Evolutionary conservation across 371 early-diverging fungal species (phyloP), one percentile per base, ranked within the genome.

Genomic region (Mucor velutinosus): DNA sequence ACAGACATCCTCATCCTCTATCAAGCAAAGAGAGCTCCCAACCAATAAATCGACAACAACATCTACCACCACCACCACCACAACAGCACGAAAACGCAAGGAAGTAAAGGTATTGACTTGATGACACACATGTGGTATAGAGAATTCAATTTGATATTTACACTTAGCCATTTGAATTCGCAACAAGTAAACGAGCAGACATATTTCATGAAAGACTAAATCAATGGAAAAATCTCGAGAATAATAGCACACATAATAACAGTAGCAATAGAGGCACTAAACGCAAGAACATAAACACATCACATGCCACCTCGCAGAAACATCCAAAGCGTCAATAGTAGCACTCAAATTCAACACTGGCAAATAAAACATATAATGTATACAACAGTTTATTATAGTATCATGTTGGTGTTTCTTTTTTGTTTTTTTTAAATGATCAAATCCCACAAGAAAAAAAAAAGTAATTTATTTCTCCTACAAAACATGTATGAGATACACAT

Each of bases 391-490:
- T 47, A 47, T 19, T 19, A 41, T 3, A 41, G 7, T 41, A 4
- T 47, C 7, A 19, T 47, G 14, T 19, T 19, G 19, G 19, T 19
- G 47, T 47, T 21, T 30, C 6, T 30, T 30, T 30, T 30, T 30
- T 30, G 30, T 30, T 30, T 30, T 30, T 30, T 30, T 30, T n/a
- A n/a, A n/a, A 29, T 55, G 21, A 27, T 11, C 29, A 25, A 47
- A 47, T 19, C 19, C 47, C 55, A 30, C 55, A 29, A 47, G 17
- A 47, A 21, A 47, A 47, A 4, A 47, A 19, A 21, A 7, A 17
- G 41, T 5, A 25, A 58, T 69, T 69, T 69, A 69, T 69, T 69
- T 69, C 63, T 69, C 96, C 96, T 97, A 91, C 98, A 98, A 43
- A 43, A 17, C 4, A 5, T 43, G 60, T 98, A 99, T 73, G 99